Evolutionary conservation across 768 basidiomycete genomes (phyloP), one percentile per base, ranked within the genome.

Genomic region (Rhodotorula kratochvilovae): DNA sequence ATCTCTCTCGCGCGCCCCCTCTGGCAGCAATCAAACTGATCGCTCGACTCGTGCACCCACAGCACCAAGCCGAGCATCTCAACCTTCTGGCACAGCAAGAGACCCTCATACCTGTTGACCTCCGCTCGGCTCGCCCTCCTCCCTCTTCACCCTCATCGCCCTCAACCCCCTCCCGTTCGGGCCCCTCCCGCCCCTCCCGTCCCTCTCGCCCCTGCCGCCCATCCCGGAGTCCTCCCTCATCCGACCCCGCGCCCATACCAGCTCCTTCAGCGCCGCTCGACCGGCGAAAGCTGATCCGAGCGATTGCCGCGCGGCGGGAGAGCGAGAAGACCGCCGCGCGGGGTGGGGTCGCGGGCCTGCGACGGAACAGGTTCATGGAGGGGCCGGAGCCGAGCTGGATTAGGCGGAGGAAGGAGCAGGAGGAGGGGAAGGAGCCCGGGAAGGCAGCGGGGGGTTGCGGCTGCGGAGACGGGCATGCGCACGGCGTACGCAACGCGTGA

Each of bases 381-480:
- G 71, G 71, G 3, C 71, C 71, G 2, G 71, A 72, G 39, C 71
- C 71, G 35, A 72, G 71, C 46, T 72, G 71, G 71, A 45, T 72
- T 27, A 42, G 42, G 43, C 60, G 51, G 62, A 46, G 33, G 33
- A 27, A 39, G 62, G 33, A 36, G n/a, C n/a, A n/a, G 35, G 42
- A 35, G 50, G 43, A 48, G 42, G 56, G 39, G 33, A 10, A 61
- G 29, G 51, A 27, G 21, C 36, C n/a, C n/a, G n/a, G 31, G 19
- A 39, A 27, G 13, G 54, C 33, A 25, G 29, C 15, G 50, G 36
- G 2, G 33, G 29, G 35, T n/a, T 35, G 66, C n/a, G n/a, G 48
- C 1, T 25, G 29, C 17, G 53, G 23, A 25, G 27, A 25, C 19
- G 13, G 27, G 5, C 5, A 25, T 15, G 51, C 48, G 45, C n/a